These are phyloP conservation scores for Singerocomus inundabilis DNA, from an alignment of 1,284 basidiomycete species.

Conservation along the genomic window DNA sequence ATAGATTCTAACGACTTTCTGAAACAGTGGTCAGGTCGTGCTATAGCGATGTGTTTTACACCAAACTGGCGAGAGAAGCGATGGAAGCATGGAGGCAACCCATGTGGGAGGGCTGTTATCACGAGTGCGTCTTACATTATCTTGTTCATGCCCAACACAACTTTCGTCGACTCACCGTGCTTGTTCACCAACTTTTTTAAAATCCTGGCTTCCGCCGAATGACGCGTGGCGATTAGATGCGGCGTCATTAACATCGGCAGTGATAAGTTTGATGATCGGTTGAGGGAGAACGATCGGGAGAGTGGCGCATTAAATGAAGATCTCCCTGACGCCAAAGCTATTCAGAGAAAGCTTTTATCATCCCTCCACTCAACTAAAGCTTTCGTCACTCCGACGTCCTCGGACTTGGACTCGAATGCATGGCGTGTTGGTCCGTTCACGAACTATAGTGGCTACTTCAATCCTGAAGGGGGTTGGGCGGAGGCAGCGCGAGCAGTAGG, in stretches of 20 bases:
- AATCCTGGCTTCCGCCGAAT: neutral
- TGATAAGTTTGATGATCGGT: constrained; percentile 32
- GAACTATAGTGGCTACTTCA: constrained; percentile 58
- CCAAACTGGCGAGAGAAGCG: constrained; percentile 68
- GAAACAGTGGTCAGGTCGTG: constrained; percentile 66
- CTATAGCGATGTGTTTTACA: constrained; percentile 69
- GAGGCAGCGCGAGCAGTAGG: constrained; percentile 69
- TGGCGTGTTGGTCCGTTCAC: constrained; percentile 33
- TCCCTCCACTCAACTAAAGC: constrained; percentile 18
- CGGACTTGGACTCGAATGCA: constrained; percentile 9
- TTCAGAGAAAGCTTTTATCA: constrained; percentile 28
- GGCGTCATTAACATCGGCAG: constrained; percentile 27
- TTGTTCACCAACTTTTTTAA: neutral
- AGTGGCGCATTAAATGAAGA: constrained; percentile 49
- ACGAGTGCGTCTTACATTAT: constrained; percentile 58
- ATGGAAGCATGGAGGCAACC: constrained; percentile 68
- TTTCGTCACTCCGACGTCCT: neutral
- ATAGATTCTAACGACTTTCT: neutral
- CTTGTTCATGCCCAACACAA: neutral
- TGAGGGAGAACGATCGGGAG: constrained; percentile 58
- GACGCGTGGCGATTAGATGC: constrained; percentile 14
- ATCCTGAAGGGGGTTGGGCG: constrained; percentile 84
- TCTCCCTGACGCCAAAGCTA: constrained; percentile 34
- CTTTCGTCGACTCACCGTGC: neutral
- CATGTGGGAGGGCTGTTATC: constrained; percentile 74